Evolutionary conservation across 2,329 filamentous ascomycete species (phyloP).

Genomic region (Mollisia scopiformis): DNA sequence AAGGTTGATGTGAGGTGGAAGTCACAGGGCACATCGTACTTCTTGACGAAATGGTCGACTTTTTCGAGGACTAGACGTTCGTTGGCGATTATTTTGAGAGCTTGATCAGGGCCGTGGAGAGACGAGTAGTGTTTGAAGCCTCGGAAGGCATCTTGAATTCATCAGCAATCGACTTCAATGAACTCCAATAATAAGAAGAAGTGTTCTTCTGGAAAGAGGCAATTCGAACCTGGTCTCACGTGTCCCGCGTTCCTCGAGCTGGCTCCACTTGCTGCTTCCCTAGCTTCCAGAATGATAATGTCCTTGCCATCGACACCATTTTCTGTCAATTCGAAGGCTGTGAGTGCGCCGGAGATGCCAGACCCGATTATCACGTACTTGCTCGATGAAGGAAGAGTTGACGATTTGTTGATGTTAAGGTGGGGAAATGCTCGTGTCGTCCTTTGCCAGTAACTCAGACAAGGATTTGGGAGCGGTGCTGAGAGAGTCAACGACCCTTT

Average conservation of each 20-base stretch:
- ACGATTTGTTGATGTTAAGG: constrained; percentile 42
- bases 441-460: constrained; percentile 48
- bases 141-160: constrained; percentile 45
- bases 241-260: constrained; percentile 40
- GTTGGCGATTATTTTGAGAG: constrained; percentile 48
- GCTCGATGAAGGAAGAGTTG: constrained; percentile 31
- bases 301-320: constrained; percentile 22
- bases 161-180: background rate
- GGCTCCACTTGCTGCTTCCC: constrained; percentile 37
- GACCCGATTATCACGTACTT: constrained; percentile 24
- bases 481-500: constrained; percentile 1
- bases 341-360: constrained; percentile 19
- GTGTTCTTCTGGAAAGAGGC: background rate
- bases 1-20: constrained; percentile 50
- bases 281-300: constrained; percentile 38
- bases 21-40: constrained; percentile 47
- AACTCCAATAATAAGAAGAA: background rate
- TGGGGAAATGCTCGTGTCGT: constrained; percentile 47
- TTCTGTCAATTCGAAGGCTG: constrained; percentile 25
- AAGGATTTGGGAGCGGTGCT: constrained; percentile 30
- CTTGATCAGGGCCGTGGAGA: constrained; percentile 46
- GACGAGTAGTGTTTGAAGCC: constrained; percentile 48
- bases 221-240: constrained; percentile 26
- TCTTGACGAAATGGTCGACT: constrained; percentile 45
- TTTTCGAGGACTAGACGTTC: constrained; percentile 45